phyloP scores from a whole-genome alignment of 2,329 filamentous ascomycete genomes.

The Colletotrichum spinosum region DNA sequence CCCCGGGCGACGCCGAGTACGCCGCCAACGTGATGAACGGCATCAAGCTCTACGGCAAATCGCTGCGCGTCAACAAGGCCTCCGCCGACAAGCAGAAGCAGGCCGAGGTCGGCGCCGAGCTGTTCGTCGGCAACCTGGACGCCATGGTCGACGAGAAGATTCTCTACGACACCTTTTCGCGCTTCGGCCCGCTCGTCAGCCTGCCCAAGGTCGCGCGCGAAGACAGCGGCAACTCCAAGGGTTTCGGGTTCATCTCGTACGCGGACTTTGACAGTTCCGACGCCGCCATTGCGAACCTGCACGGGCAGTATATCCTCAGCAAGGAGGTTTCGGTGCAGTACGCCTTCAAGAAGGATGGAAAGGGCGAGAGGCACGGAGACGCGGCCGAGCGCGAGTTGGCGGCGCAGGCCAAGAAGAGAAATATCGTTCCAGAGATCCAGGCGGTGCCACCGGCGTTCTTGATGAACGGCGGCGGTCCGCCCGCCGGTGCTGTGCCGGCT shows the following conservation, averaged over 20 bases:
- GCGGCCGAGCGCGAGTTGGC: constrained; percentile 92
- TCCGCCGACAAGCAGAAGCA: constrained; percentile 93
- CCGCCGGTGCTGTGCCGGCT: constrained; percentile 40
- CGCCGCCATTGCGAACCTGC: constrained; percentile 90
- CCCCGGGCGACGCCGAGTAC: constrained; percentile 95
- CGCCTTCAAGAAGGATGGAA: constrained; percentile 99
- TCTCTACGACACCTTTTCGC: constrained; percentile 92
- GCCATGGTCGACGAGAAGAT: constrained; percentile 95
- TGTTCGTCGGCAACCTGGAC: constrained; percentile 97
- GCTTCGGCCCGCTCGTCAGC: constrained; percentile 87
- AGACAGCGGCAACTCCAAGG: constrained; percentile 88
- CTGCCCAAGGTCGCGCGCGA: constrained; percentile 94
- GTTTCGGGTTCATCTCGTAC: constrained; percentile 96
- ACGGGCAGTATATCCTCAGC: constrained; percentile 96
- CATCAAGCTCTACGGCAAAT: constrained; percentile 91
- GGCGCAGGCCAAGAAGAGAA: constrained; percentile 92
- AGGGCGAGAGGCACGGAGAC: constrained; percentile 95
- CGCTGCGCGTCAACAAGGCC: constrained; percentile 95
- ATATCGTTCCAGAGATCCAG: constrained; percentile 85
- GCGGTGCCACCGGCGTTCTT: constrained; percentile 81
- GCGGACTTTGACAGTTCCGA: constrained; percentile 94
- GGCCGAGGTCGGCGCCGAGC: constrained; percentile 93
- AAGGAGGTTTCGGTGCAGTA: constrained; percentile 98
- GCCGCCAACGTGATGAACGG: constrained; percentile 97
- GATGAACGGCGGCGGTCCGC: constrained; percentile 47